These are phyloP conservation scores for Amanita exitialis DNA, from an alignment of 768 basidiomycete genomes.

Conservation along the genomic window DNA sequence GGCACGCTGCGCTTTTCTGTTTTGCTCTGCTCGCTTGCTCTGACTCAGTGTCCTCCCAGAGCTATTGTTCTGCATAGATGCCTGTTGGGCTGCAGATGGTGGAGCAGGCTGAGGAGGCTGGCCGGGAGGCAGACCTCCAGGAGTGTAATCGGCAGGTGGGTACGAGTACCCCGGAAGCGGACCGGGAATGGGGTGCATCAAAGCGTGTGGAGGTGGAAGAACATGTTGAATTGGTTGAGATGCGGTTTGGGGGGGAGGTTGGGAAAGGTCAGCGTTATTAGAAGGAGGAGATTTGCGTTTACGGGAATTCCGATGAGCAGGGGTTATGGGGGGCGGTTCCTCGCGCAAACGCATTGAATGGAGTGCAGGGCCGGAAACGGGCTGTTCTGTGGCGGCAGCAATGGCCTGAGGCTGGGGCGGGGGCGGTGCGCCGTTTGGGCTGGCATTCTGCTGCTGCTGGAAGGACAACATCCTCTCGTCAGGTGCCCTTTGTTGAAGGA, in stretches of 20 bases:
- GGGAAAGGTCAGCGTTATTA: constrained; percentile 19
- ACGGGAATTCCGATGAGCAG: constrained; percentile 34
- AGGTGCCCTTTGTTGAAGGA: constrained; percentile 12
- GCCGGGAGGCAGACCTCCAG: constrained; percentile 20
- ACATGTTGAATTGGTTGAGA: constrained; percentile 37
- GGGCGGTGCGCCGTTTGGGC: constrained; percentile 17
- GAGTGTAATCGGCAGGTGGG: constrained; percentile 40
- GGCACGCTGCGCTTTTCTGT: constrained; percentile 87
- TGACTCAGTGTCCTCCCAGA: constrained; percentile 55
- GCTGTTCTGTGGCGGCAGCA: neutral
- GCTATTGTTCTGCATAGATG: neutral
- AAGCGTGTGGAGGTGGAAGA: constrained; percentile 42
- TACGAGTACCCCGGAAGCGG: constrained; percentile 41
- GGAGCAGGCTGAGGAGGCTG: constrained; percentile 20
- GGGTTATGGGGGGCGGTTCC: constrained; percentile 37
- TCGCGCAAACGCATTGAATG: constrained; percentile 54
- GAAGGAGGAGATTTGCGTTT: constrained; percentile 71
- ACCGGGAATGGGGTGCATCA: constrained; percentile 39
- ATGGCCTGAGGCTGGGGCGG: constrained; percentile 23
- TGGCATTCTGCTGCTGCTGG: constrained; percentile 14
- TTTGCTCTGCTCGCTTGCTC: constrained; percentile 89
- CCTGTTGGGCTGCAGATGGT: constrained; percentile 11
- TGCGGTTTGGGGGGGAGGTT: constrained; percentile 17
- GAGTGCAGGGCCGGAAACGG: constrained; percentile 9
- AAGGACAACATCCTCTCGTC: constrained; percentile 28